Evolutionary conservation across 2,329 filamentous ascomycete species (phyloP).

Genomic region (Pseudocercospora eumusae): DNA sequence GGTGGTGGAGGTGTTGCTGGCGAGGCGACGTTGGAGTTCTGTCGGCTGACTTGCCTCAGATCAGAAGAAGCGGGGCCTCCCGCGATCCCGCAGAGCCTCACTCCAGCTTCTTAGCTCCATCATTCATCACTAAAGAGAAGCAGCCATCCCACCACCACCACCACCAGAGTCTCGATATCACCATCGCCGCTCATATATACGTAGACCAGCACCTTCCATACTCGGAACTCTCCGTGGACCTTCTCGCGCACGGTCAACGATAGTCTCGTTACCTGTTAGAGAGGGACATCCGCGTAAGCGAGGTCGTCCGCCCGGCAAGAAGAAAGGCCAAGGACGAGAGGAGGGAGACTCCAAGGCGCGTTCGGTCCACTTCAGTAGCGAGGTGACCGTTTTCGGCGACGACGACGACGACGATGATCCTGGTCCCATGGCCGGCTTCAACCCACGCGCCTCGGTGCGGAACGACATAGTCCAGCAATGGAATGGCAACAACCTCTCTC

Average conservation of each 20-base stretch:
- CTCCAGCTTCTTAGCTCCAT: too few species aligned
- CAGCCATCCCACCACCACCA: neutral
- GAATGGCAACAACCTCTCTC: slow-evolving; percentile 24
- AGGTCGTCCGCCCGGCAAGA: neutral
- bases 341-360: neutral
- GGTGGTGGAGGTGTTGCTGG: neutral
- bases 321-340: neutral
- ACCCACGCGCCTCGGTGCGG: slow-evolving; percentile 31
- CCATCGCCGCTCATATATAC: neutral
- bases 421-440: slow-evolving; percentile 29
- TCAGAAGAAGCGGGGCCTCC: neutral
- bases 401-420: slow-evolving; percentile 1
- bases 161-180: neutral
- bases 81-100: slow-evolving; percentile 13
- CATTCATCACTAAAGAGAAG: too few species aligned
- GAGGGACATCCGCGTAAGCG: neutral
- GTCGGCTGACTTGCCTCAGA: neutral
- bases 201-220: neutral
- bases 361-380: neutral
- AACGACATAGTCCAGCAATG: slow-evolving; percentile 38
- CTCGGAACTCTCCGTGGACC: neutral
- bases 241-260: neutral
- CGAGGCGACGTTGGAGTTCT: neutral
- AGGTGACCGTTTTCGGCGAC: neutral
- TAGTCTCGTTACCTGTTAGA: slow-evolving; percentile 7